Evolutionary conservation across 78 protist species (phyloP), one percentile per base, ranked within the genome.

Genomic region (Dictyostelium purpureum): DNA sequence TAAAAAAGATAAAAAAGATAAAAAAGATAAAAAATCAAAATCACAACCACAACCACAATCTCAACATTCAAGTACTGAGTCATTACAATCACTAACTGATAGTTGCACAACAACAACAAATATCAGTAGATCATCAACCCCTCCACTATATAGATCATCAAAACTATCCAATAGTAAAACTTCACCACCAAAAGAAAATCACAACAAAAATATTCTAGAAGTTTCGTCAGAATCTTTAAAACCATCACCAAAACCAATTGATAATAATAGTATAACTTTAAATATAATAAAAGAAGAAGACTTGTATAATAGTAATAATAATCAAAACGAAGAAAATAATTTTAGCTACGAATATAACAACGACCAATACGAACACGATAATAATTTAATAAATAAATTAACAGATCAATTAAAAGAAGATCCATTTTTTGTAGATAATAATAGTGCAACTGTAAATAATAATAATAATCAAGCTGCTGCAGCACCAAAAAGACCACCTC

Each of bases 401-500:
- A 35, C 79, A 31, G 56, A 75, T 35, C 81, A 75, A 52, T 7
- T 28, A 38, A n/a, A 47, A 12, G 33, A 18, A 75, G 81, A 75
- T 38, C 56, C 66, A 28, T 69, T 69, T 26, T 69, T 69, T 69
- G 18, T 14, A n/a, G 40, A 69, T 40, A 42, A 33, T 40, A 69
- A 69, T 40, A 69, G 12, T 16, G 6, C 21, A 18, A n/a, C 9
- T n/a, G 54, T n/a, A n/a, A 40, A n/a, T 42, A 18, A 24, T 35
- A 16, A 35, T 4, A 5, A 63, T 4, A 4, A 63, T 18, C 65
- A 19, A 51, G 71, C 12, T 6, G 28, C n/a, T n/a, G 35, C 12
- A 47, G 26, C 47, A 31, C 37, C 18, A 4, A 75, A 75, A 37
- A 47, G 14, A 75, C 92, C 92, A 59, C 92, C 92, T 24, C 78